Evolutionary conservation across 176 grass and related monocot species (phyloP), one percentile per base, ranked within the genome.

Genomic region (Microstegium vimineum): DNA sequence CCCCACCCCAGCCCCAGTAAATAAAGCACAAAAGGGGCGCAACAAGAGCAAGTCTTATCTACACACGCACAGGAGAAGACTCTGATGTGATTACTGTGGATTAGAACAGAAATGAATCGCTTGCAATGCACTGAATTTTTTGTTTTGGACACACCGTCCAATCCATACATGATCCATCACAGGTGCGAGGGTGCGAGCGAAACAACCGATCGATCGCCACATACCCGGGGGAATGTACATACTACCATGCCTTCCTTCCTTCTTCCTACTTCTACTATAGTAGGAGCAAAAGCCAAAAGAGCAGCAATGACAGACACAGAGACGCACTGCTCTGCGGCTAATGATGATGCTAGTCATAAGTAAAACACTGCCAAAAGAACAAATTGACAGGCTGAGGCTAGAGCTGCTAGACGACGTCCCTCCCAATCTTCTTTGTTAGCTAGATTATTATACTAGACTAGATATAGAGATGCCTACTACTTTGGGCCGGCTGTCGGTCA

Each of bases 321-420:
- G 49, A 20, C 51, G 46, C 46, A 52, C 49, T n/a, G 51, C 20
- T 12, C 71, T 59, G 81, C 49, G 33, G 15, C 34, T 16, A 68
- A 59, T 56, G 61, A 8, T 71, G 68, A 26, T 69, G 38, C 43
- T 33, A n/a, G n/a, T n/a, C n/a, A n/a, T n/a, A 37, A 65, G n/a
- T 31, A 66, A 13, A 30, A 47, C 45, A 73, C 5, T 37, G 59
- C 64, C 78, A 86, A 89, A 85, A 79, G 77, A 72, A 84, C 84
- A 66, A 22, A 26, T 5, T 22, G 72, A n/a, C 64, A 59, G 64
- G 40, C 16, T 56, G 51, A 72, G 11, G 3, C 14, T 17, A 8
- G n/a, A 4, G 15, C 30, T 14, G 37, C 57, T 78, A 75, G 27
- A 33, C 17, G 1, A 40, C 23, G 38, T 46, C 38, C 14, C 7